phyloP scores from a whole-genome alignment of 2,329 filamentous ascomycete genomes.

The Ciborinia camelliae region DNA sequence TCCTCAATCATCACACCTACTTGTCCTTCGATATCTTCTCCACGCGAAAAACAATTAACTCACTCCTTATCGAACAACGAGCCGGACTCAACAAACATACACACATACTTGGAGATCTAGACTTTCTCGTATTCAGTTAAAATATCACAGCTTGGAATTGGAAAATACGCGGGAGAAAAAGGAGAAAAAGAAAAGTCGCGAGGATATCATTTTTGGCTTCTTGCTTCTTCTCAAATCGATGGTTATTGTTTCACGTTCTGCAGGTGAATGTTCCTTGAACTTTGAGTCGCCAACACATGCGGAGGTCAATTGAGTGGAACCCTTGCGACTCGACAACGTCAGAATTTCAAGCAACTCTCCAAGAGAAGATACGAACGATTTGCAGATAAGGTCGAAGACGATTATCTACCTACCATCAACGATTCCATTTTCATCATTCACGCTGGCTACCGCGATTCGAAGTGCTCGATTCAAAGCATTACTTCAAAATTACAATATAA shows the following conservation, averaged over 20 bases:
- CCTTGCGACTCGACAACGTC: constrained; percentile 34
- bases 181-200: neutral
- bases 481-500: constrained; percentile 19
- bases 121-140: constrained; percentile 1
- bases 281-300: constrained; percentile 36
- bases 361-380: constrained; percentile 19
- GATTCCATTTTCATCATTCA: constrained; percentile 21
- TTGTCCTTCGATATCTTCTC: constrained; percentile 6
- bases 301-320: constrained; percentile 30
- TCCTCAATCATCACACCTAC: neutral
- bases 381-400: constrained; percentile 5
- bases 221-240: constrained; percentile 27
- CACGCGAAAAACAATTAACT: neutral
- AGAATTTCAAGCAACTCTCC: constrained; percentile 24
- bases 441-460: constrained; percentile 26
- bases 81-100: constrained; percentile 6
- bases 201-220: constrained; percentile 21
- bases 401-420: constrained; percentile 17
- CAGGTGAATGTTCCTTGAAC: constrained; percentile 31
- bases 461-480: constrained; percentile 18
- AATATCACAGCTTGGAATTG: constrained; percentile 2
- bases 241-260: constrained; percentile 35
- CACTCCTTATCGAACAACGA: constrained; percentile 5
- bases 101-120: constrained; percentile 5
- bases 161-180: constrained; percentile 3